Base-by-base conservation (phyloP, 108 stramenopile species). In the Cyclotella choctawhatcheeana region DNA sequence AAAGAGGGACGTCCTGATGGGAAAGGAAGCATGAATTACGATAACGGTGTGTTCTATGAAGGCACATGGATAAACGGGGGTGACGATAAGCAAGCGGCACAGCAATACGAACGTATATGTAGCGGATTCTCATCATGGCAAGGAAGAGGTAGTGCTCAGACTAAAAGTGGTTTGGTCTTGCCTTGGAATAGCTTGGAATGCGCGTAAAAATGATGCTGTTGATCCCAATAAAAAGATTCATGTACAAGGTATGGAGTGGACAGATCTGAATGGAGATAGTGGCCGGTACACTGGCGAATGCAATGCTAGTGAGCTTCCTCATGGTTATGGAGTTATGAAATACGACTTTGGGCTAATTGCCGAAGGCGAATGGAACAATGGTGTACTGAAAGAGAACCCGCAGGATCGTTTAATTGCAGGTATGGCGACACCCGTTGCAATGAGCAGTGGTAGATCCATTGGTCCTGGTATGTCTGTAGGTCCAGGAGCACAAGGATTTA, bases 341-440 rank as follows among this genome's bases (percentile, higher is more conserved):
- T 68, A 55, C 25, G 54, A 68, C 32, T 68, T 54, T 43, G 67
- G 67, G n/a, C 67, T 68, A 6, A 56, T 68, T 43, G 67, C 54
- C 5, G 67, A 68, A 56, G 67, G 67, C 3, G 67, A 68, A 44
- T 68, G 67, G 67, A 56, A 20, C 27, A 68, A 56, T 26, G 67
- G 67, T 2, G 67, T 68, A 0, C 32, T 68, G 54, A 68, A 68
- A 16, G 54, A 54, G 54, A 56, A 56, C 14, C 67, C 53, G 13
- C 35, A 44, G 2, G 54, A 44, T 43, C 24, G 54, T 20, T 29
- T 68, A 40, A 54, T 68, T 21, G 54, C 54, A 10, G 27, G 50
- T 32, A 12, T 40, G 37, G 16, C 47, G 17, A n/a, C 16, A 48
- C 17, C 47, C 4, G 45, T 44, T 16, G 16, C 63, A 27, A 18